phyloP scores from a whole-genome alignment of 1,284 basidiomycete genomes.

The Cerrena zonata region DNA sequence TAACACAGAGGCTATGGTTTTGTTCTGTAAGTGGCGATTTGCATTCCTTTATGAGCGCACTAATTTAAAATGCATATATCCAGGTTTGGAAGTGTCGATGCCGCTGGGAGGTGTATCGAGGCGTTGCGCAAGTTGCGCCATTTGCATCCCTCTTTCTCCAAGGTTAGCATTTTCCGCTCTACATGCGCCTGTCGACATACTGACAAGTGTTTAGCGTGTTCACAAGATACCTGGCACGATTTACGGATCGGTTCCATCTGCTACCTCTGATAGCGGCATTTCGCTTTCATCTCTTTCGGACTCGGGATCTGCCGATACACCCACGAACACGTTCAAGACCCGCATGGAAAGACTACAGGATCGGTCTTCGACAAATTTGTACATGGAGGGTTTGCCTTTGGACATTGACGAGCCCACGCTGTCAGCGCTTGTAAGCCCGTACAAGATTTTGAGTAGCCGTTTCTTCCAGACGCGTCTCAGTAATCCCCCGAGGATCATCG shows the following conservation, averaged over 20 bases:
- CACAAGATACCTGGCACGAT: conserved; percentile 73
- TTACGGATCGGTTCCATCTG: conserved; percentile 29
- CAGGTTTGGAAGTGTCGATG: conserved; percentile 58
- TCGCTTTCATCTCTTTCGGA: conserved; percentile 2
- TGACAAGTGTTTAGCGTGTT: conserved; percentile 44
- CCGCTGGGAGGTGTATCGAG: conserved; percentile 65
- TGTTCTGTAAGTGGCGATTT: conserved; percentile 52
- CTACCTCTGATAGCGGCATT: conserved; percentile 11
- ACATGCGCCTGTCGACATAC: no score
- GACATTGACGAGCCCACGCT: conserved; percentile 53
- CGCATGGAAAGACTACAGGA: conserved; percentile 68
- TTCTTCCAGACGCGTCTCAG: conserved; percentile 71
- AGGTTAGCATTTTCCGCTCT: no score
- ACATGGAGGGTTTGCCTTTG: conserved; percentile 69
- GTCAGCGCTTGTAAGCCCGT: conserved; percentile 51
- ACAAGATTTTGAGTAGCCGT: conserved; percentile 63
- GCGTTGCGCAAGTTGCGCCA: conserved; percentile 61
- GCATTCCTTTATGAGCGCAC: neutral
- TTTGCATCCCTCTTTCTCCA: conserved; percentile 70
- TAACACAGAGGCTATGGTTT: conserved; percentile 68
- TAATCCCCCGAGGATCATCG: conserved; percentile 68
- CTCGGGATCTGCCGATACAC: conserved; percentile 1
- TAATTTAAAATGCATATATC: neutral
- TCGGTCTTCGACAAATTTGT: conserved; percentile 59
- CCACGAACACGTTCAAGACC: conserved; percentile 52